phyloP scores from a whole-genome alignment of 176 grass and related monocot genomes.

The Areca catechu region DNA sequence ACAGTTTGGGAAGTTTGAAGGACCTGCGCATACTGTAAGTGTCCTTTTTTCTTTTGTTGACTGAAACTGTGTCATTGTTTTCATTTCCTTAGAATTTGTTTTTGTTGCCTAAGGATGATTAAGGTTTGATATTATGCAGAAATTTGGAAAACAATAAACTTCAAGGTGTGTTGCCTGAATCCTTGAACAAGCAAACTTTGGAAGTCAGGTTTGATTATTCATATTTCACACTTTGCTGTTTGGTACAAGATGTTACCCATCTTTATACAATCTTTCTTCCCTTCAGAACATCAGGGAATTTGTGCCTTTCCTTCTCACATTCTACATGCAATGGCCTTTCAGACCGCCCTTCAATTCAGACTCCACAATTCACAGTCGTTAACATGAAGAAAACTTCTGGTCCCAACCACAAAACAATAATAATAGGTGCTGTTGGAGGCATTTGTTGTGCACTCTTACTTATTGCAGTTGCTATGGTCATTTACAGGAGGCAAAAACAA shows the following conservation, averaged over 20 bases:
- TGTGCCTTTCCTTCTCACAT: slow-evolving; percentile 21
- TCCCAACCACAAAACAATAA: slow-evolving; percentile 10
- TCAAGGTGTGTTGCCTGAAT: slow-evolving; percentile 23
- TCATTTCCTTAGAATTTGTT: no score
- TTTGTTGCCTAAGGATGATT: no score
- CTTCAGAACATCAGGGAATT: slow-evolving; percentile 28
- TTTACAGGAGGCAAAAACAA: slow-evolving; percentile 8
- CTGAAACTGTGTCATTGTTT: no score
- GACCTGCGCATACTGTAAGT: slow-evolving; percentile 30
- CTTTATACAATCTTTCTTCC: background rate
- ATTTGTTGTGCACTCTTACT: slow-evolving; percentile 9
- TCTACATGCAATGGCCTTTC: slow-evolving; percentile 13
- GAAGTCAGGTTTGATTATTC: slow-evolving; percentile 16
- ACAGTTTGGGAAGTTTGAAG: slow-evolving; percentile 30
- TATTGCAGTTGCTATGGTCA: background rate
- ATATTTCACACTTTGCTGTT: no score
- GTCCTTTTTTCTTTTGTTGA: slow-evolving; percentile 2
- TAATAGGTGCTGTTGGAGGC: slow-evolving; percentile 11
- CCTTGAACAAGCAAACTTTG: slow-evolving; percentile 27
- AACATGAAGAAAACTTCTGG: slow-evolving; percentile 3
- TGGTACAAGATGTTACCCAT: no score
- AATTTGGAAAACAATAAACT: slow-evolving; percentile 36
- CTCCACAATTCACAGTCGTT: slow-evolving; percentile 19
- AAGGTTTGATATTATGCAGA: slow-evolving; percentile 6
- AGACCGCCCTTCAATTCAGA: slow-evolving; percentile 22